Evolutionary conservation across 441 rosid genomes (phyloP).

Genomic region (Gossypium gossypioides): DNA sequence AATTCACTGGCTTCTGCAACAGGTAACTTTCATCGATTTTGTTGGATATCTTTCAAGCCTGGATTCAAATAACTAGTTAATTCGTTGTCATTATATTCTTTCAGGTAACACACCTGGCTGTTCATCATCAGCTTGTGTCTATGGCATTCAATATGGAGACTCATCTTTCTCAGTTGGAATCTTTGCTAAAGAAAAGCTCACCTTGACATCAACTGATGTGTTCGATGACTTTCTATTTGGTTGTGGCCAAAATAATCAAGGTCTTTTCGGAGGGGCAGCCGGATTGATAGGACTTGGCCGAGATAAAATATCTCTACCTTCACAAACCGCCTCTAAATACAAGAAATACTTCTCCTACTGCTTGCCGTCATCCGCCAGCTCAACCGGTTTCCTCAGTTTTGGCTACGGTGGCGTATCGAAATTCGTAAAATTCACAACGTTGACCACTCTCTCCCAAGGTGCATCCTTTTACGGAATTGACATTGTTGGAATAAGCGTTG

Average conservation of each 20-base stretch:
- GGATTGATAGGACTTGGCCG: slow-evolving; percentile 79
- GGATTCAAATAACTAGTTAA: background rate
- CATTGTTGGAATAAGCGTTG: slow-evolving; percentile 37
- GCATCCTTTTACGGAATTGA: slow-evolving; percentile 42
- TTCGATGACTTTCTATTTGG: slow-evolving; percentile 50
- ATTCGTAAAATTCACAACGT: slow-evolving; percentile 45
- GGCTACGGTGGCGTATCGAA: slow-evolving; percentile 35
- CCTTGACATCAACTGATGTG: slow-evolving; percentile 34
- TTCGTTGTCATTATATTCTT: background rate
- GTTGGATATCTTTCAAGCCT: background rate
- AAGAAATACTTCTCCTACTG: slow-evolving; percentile 68
- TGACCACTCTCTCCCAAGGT: slow-evolving; percentile 29
- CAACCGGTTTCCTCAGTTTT: slow-evolving; percentile 63
- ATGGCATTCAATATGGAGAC: slow-evolving; percentile 68
- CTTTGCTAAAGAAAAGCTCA: slow-evolving; percentile 49
- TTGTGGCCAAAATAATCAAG: slow-evolving; percentile 61
- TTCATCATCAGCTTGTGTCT: slow-evolving; percentile 44
- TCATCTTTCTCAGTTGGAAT: slow-evolving; percentile 52
- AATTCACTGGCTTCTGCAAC: slow-evolving; percentile 35
- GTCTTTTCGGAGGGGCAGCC: slow-evolving; percentile 53
- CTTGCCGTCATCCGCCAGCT: slow-evolving; percentile 51
- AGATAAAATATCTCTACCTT: slow-evolving; percentile 44
- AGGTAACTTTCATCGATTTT: slow-evolving; percentile 19
- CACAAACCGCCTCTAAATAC: slow-evolving; percentile 54
- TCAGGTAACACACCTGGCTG: slow-evolving; percentile 48